Evolutionary conservation across 768 basidiomycete species (phyloP), one percentile per base, ranked within the genome.

Genomic region (Phlebiopsis gigantea): DNA sequence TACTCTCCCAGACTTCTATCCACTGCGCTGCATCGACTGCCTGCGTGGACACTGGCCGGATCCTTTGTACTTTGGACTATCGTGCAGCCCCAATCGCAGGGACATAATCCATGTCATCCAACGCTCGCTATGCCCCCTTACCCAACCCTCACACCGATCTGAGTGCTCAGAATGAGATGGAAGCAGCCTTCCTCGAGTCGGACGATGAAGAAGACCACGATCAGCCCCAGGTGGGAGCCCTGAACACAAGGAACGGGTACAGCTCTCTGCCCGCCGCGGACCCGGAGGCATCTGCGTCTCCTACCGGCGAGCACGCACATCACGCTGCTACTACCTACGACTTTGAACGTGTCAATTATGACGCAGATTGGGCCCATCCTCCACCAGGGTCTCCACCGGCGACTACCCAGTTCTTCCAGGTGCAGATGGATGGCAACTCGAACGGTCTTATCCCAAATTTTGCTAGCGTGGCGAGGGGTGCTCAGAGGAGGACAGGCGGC

Each of bases 371-470:
- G 58, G 43, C 53, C 9, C 77, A 74, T 25, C 88, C 88, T 1
- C 90, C 90, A 1, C 88, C 90, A 4, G 90, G 90, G 39, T 88
- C 88, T 0, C 90, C 90, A 0, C 88, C 90, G 0, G 81, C 79
- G 0, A 78, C 85, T 7, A 62, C 80, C 0, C 43, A 46, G 26
- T 55, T 55, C 52, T 54, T 53, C 46, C 45, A 55, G 25, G 52
- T 45, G 1, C 53, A 74, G 59, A 15, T 30, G 31, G 21, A 39
- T 12, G 87, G 90, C 49, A 91, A 90, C 70, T 81, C 85, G 26
- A 90, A 90, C 56, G 88, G 85, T 8, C 64, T 75, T 9, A 62
- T 90, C 0, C 83, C 58, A 9, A 53, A 59, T 22, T 55, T 59
- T 30, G 31, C 53, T 21, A 46, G 30, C 21, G 58, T 49, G 4